Percentiles rank a stretch among this genome's conserved stretches.
These are phyloP conservation scores for Metschnikowia gelsemii DNA, from an alignment of 805 yeast species.

Conservation along the genomic window DNA sequence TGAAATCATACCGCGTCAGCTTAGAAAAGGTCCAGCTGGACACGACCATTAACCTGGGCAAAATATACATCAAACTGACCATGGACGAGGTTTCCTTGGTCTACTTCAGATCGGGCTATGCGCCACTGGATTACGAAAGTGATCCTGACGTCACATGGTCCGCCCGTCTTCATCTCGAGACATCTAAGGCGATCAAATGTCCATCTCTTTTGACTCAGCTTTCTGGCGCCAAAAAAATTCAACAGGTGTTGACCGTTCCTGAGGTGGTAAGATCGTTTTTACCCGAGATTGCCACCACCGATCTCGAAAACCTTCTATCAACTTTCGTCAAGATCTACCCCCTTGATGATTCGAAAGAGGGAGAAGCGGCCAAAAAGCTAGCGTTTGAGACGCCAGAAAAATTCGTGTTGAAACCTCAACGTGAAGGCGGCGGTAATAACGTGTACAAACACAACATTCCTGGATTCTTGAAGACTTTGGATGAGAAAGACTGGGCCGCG, in stretches of 20 bases:
- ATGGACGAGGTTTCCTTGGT: conserved; percentile 81
- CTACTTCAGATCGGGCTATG: conserved; percentile 87
- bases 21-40: conserved; percentile 54
- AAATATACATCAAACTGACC: conserved; percentile 52
- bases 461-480: conserved; percentile 54
- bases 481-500: conserved; percentile 78
- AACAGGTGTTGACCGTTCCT: conserved; percentile 74
- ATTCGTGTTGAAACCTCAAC: conserved; percentile 91
- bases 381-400: conserved; percentile 67
- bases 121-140: conserved; percentile 72
- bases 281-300: conserved; percentile 27
- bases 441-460: conserved; percentile 87
- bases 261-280: conserved; percentile 49
- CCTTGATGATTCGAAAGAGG: conserved; percentile 66
- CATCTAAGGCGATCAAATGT: conserved; percentile 80
- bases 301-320: conserved; percentile 37
- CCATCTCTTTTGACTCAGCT: conserved; percentile 88
- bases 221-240: conserved; percentile 91
- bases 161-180: conserved; percentile 70
- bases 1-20: conserved; percentile 65
- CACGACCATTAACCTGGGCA: conserved; percentile 44
- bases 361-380: conserved; percentile 58
- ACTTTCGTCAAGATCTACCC: conserved; percentile 91
- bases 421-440: conserved; percentile 99
- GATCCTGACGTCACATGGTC: conserved; percentile 66